These are phyloP conservation scores for Cochlearia excelsa DNA, from an alignment of 345 rosid species.

Conservation along the genomic window DNA sequence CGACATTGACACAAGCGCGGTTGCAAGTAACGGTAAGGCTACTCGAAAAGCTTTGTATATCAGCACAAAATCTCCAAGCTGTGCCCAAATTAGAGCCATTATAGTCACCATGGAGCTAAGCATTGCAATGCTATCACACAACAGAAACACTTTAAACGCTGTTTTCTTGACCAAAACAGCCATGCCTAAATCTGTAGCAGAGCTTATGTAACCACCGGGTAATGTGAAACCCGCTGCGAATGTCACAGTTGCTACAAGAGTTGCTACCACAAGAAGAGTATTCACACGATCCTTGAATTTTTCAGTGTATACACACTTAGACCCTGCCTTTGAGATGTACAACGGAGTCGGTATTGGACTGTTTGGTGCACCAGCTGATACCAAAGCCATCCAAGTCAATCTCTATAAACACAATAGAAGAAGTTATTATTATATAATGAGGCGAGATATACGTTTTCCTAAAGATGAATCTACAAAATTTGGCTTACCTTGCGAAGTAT, in stretches of 20 bases:
- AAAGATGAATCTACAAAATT: neutral
- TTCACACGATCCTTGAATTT: conserved; percentile 12
- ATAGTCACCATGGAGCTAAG: conserved; percentile 1
- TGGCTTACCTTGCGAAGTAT: conserved; percentile 8
- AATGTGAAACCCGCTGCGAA: conserved; percentile 26
- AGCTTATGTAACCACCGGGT: conserved; percentile 20
- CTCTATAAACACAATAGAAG: conserved; percentile 2
- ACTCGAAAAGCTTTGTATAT: neutral
- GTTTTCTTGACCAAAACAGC: conserved; percentile 14
- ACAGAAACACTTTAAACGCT: conserved; percentile 1
- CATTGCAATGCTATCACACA: conserved; percentile 15
- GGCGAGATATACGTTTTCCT: neutral
- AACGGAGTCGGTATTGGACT: neutral
- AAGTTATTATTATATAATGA: neutral
- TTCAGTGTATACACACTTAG: neutral
- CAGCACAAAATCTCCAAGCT: conserved; percentile 7
- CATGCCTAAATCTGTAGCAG: conserved; percentile 21
- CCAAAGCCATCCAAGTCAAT: conserved; percentile 26
- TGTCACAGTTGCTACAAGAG: conserved; percentile 25
- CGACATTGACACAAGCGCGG: neutral
- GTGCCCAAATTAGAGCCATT: conserved; percentile 28
- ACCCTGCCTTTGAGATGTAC: neutral
- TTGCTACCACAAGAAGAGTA: conserved; percentile 22
- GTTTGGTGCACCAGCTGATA: conserved; percentile 23
- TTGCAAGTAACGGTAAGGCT: conserved; percentile 12